Base-by-base conservation (phyloP, 108 stramenopile species). In the Pinguiococcus pyrenoidosus region DNA sequence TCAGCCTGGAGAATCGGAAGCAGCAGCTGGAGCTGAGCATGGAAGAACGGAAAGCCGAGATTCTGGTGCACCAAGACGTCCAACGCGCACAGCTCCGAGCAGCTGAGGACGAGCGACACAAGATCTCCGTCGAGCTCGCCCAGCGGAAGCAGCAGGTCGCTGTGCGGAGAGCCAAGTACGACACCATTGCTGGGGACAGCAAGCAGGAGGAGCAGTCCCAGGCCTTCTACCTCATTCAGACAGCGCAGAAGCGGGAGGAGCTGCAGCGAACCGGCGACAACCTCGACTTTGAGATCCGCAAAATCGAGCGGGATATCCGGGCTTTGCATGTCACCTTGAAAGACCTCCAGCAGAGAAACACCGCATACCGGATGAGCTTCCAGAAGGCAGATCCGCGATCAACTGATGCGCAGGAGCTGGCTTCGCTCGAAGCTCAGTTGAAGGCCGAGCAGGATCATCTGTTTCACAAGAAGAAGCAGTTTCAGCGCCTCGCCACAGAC, bases 171-270 rank as follows among this genome's bases (percentile, higher is more conserved):
- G 63, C 75, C 43, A 82, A 81, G 54, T 83, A 74, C 62, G 77
- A 75, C 39, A 68, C 69, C 20, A 58, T 43, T 14, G 57, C 44
- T 9, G 62, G 44, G 1, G 75, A 70, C 20, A 76, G 71, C 38
- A 24, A 21, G 20, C 65, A 54, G 32, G 62, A 54, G 18, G 59
- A 46, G 25, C 51, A 67, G 39, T 76, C 76, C 25, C 82, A 82
- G 34, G 79, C 81, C 13, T 73, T 77, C 33, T 79, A 79, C 52
- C 55, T 87, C 32, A 87, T 87, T 44, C 34, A 67, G 29, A 80
- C 81, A 13, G 85, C 85, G 12, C 83, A 87, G 70, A 73, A 56
- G 63, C 63, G 81, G 40, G 83, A 82, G 49, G 85, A 87, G 58
- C 54, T 87, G 32, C 85, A 84, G 67, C 55, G 77, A 27, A 64